Evolutionary conservation across 768 basidiomycete species (phyloP).

Genomic region (Punctularia strigosozonata): DNA sequence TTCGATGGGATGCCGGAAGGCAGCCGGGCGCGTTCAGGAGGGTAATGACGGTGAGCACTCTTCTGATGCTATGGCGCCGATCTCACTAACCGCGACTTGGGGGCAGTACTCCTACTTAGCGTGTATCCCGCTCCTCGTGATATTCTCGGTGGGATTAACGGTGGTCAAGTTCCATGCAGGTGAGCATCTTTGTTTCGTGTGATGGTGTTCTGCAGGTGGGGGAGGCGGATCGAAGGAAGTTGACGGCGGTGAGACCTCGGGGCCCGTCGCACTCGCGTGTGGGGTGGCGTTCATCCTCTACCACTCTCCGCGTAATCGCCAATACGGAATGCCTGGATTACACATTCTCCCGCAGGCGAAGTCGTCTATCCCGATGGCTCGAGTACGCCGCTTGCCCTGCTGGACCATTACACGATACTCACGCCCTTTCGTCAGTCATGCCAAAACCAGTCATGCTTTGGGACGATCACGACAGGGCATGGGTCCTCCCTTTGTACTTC

Average conservation of each 20-base stretch:
- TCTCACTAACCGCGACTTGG: neutral
- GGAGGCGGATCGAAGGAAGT: neutral
- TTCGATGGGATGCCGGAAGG: constrained; percentile 63
- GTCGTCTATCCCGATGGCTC: neutral
- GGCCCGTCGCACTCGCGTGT: too few relatives aligned
- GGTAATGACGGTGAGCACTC: constrained; percentile 70
- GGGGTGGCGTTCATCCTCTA: too few relatives aligned
- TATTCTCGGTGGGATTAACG: constrained; percentile 52
- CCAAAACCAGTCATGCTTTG: constrained; percentile 49
- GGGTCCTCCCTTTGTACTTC: constrained; percentile 62
- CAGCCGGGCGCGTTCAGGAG: constrained; percentile 81
- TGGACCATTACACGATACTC: neutral
- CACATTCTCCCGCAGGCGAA: too few relatives aligned
- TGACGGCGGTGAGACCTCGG: too few relatives aligned
- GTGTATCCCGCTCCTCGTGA: constrained; percentile 51
- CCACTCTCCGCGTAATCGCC: too few relatives aligned
- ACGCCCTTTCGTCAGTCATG: constrained; percentile 25
- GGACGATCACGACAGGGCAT: constrained; percentile 28
- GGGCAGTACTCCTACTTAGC: constrained; percentile 68
- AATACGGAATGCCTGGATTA: too few relatives aligned
- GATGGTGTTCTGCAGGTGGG: neutral
- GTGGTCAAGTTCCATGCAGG: constrained; percentile 67
- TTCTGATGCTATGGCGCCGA: neutral
- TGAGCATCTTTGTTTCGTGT: constrained; percentile 12
- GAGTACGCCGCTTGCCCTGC: neutral